Conservation (phyloP, 2,329 filamentous ascomycete genomes). For the Colletotrichum gloeosporioides region DNA sequence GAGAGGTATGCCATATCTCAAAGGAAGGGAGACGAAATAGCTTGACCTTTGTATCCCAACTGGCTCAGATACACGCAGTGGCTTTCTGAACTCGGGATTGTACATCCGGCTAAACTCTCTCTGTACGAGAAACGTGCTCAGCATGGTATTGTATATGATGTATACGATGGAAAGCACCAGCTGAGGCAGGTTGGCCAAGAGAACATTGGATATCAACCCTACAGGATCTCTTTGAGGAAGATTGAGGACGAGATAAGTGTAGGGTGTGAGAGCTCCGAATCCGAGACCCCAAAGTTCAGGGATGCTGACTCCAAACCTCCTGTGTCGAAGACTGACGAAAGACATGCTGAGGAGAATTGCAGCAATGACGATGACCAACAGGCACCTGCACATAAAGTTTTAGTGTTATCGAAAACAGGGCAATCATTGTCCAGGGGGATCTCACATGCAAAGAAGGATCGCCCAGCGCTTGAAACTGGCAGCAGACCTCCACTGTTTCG, state of each 20-base stretch:
- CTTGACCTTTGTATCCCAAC: constrained; percentile 43
- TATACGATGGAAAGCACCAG: constrained; percentile 51
- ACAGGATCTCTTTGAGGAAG: constrained; percentile 30
- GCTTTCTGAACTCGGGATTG: constrained; percentile 29
- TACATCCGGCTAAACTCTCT: constrained; percentile 51
- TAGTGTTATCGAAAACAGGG: neutral
- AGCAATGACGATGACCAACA: neutral
- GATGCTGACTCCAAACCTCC: constrained; percentile 23
- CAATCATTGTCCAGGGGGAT: neutral
- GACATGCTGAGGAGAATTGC: constrained; percentile 14
- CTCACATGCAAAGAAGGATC: neutral
- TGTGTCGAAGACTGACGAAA: constrained; percentile 17
- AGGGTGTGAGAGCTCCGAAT: constrained; percentile 31
- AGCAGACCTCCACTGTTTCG: neutral
- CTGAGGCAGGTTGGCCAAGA: constrained; percentile 53
- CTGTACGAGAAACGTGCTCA: constrained; percentile 50
- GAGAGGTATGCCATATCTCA: constrained; percentile 47
- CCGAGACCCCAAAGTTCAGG: constrained; percentile 30
- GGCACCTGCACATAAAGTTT: neutral
- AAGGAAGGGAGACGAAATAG: constrained; percentile 51
- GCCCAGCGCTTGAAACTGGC: neutral
- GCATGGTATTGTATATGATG: constrained; percentile 46
- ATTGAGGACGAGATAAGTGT: constrained; percentile 29
- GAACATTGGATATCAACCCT: constrained; percentile 35
- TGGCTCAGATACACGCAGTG: constrained; percentile 47